Base-by-base conservation (phyloP, 345 rosid genomes). In the Euphorbia tirucalli region DNA sequence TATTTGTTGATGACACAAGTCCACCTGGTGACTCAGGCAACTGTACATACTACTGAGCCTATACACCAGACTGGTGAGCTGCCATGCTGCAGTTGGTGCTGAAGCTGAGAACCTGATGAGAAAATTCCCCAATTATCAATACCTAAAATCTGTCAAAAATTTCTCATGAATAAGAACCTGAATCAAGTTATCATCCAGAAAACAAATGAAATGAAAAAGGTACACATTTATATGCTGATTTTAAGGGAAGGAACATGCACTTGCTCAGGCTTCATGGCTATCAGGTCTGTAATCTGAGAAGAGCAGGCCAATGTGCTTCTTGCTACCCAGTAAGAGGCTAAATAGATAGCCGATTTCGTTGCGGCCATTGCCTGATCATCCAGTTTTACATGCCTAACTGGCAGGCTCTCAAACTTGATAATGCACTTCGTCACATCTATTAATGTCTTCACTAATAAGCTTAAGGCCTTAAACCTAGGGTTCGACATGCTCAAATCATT, bases 271-370 rank as follows among this genome's bases (percentile, higher is more conserved):
- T 80, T 78, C 73, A 64, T 60, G 77, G 78, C 81, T 71, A 56
- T 88, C 81, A 83, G 41, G 74, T 84, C 79, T 11, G 75, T 46
- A 70, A 91, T 74, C 50, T 83, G 89, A 63, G 87, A 82, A 68
- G 80, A 81, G 82, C 97, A 87, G 28, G 81, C 75, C 76, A 89
- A 24, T 61, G 85, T 68, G 75, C 91, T 80, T 85, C 87, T 86
- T 72, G 81, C 68, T 39, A 89, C 84, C 88, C 89, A 80, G 78
- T 90, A 91, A 54, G 86, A 87, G 32, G 96, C 87, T 14, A 86
- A 30, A 57, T 81, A 86, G 66, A 91, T 75, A 54, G 50, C 71
- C 65, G 84, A 78, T 84, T 83, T 82, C 60, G 85, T 78, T 13
- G 71, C 66, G 49, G 83, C 82, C 65, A 83, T 76, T 63, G 73